These are phyloP conservation scores for Rubus idaeus DNA, from an alignment of 306 rosid genomes.

Conservation along the genomic window DNA sequence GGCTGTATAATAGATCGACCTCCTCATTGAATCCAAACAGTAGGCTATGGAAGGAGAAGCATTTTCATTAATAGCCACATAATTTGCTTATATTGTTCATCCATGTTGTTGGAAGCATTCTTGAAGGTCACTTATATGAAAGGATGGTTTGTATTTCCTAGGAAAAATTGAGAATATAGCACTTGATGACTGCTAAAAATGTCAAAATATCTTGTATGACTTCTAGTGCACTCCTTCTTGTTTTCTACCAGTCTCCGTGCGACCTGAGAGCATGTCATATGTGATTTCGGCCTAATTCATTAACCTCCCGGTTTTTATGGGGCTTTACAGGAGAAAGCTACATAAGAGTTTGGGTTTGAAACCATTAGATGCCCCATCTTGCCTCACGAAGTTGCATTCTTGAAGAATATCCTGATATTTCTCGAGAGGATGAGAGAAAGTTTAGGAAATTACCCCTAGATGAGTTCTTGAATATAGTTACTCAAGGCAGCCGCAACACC, in stretches of 20 bases:
- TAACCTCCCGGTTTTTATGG: constrained; percentile 41
- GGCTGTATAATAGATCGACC: too few species aligned
- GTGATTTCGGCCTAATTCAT: constrained; percentile 49
- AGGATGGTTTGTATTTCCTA: too few species aligned
- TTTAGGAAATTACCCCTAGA: constrained; percentile 12
- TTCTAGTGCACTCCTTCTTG: constrained; percentile 32
- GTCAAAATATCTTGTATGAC: too few species aligned
- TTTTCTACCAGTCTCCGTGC: constrained; percentile 42
- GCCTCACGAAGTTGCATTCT: constrained; percentile 19
- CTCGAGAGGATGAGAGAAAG: not conserved
- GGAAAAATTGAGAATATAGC: too few species aligned
- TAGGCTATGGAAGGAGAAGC: too few species aligned
- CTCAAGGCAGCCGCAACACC: too few species aligned
- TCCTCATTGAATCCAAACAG: too few species aligned
- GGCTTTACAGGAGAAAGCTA: constrained; percentile 32
- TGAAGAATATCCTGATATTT: constrained; percentile 1
- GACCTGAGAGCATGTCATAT: constrained; percentile 36
- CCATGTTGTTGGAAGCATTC: too few species aligned
- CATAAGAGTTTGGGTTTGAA: constrained; percentile 48
- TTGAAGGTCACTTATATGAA: too few species aligned
- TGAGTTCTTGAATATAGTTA: constrained; percentile 10
- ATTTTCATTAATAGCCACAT: too few species aligned
- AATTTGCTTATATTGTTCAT: too few species aligned
- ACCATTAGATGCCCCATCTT: constrained; percentile 16
- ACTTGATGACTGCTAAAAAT: too few species aligned